phyloP scores from a whole-genome alignment of 306 rosid genomes.

The Cucurbita moschata region DNA sequence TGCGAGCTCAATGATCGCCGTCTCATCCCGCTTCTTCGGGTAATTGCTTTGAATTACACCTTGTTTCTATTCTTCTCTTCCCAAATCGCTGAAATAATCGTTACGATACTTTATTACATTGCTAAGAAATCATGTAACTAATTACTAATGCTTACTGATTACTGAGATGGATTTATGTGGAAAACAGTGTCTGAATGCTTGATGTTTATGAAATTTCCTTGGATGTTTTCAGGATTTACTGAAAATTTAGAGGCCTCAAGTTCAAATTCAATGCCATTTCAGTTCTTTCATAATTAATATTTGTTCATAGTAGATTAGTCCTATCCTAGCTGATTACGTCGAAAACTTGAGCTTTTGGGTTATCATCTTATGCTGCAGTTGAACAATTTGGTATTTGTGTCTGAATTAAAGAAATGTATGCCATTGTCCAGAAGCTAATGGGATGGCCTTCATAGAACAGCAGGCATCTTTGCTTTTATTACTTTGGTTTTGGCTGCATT shows the following conservation, averaged over 20 bases:
- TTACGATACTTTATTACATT: not conserved
- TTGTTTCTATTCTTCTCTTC: not conserved
- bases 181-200: not conserved
- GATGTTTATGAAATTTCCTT: not conserved
- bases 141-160: not conserved
- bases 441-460: not conserved
- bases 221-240: not conserved
- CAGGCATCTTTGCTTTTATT: not conserved
- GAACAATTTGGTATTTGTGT: not conserved
- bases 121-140: not conserved
- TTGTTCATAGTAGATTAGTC: not conserved
- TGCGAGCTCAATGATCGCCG: constrained; percentile 65
- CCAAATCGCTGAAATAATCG: not conserved
- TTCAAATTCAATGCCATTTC: not conserved
- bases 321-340: not conserved
- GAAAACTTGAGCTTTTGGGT: not conserved
- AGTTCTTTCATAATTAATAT: not conserved
- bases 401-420: not conserved
- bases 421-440: not conserved
- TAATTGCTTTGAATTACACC: not conserved
- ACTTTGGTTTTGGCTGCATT: not conserved
- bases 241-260: not conserved
- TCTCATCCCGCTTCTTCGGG: constrained; percentile 72
- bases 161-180: not conserved
- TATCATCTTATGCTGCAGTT: not conserved